Evolutionary conservation across 2,329 filamentous ascomycete species (phyloP), one percentile per base, ranked within the genome.

Genomic region (Westerdykella ornata): DNA sequence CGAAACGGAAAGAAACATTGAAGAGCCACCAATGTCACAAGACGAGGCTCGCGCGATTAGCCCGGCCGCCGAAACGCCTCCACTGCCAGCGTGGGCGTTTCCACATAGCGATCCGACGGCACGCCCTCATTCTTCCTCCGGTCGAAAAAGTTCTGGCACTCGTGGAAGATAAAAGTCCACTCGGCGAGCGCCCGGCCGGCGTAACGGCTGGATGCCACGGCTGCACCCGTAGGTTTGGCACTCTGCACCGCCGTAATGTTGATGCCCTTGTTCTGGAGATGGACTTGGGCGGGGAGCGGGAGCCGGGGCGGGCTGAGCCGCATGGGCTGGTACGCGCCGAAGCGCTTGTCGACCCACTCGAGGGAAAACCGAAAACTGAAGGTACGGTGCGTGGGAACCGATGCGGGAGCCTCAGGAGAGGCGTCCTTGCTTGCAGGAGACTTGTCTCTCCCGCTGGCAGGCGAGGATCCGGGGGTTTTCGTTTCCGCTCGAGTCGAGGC

Each of bases 71-170:
- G 71, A 52, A 84, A 77, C 2, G 78, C 76, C 49, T 85, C 81
- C 5, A 84, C 76, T 1, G 77, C 75, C 16, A 85, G 67, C 5
- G 70, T 72, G 2, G 82, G 82, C 32, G 82, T 81, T 63, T 90
- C 85, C 32, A 90, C 80, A 33, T 82, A 78, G 50, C 70, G 72
- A 45, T 87, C 75, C 0, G 71, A 70, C 2, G 77, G 73, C 8
- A 88, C 77, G 34, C 85, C 85, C 59, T 92, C 86, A 35, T 80
- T 79, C 38, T 81, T 80, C 41, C 86, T 76, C 35, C 85, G 74
- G 44, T 90, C 85, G 22, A 88, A 79, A 63, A 90, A 92, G 56
- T 80, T 85, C 66, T 89, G 87, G 68, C 81, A 87, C 61, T 92
- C 86, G 42, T 78, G 77, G 13, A 88, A 79, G 15, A 90, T 77